Evolutionary conservation across 1,139 yeast genomes (phyloP).

Genomic region (Geotrichum histeridarum): DNA sequence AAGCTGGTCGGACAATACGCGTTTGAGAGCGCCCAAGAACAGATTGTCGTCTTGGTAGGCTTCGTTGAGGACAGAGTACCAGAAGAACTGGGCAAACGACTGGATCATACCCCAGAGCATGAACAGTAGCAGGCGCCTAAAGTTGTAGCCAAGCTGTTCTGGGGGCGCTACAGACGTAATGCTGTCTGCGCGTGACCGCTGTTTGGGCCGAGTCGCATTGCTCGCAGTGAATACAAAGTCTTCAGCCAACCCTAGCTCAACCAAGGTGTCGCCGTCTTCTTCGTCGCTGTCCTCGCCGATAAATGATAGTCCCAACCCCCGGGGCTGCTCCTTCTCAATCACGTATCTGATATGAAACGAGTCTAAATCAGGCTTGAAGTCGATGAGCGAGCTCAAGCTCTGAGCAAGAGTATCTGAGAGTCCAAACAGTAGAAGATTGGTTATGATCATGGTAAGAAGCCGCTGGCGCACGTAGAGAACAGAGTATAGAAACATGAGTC

Average conservation of each 20-base stretch:
- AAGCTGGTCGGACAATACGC: constrained; percentile 85
- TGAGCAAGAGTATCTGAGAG: constrained; percentile 90
- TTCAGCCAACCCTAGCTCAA: constrained; percentile 34
- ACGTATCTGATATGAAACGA: constrained; percentile 27
- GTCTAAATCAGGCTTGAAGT: constrained; percentile 28
- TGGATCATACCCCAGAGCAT: constrained; percentile 77
- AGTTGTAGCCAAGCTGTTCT: constrained; percentile 45
- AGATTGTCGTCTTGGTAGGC: constrained; percentile 73
- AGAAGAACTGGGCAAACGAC: constrained; percentile 78
- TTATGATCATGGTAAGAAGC: constrained; percentile 70
- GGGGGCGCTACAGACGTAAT: constrained; percentile 29
- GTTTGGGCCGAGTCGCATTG: constrained; percentile 13
- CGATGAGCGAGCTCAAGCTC: constrained; percentile 42
- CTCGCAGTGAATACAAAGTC: constrained; percentile 24
- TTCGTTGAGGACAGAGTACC: constrained; percentile 79
- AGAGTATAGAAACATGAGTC: constrained; percentile 35
- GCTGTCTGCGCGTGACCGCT: constrained; percentile 35
- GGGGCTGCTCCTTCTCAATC: constrained; percentile 27
- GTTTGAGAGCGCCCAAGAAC: constrained; percentile 72
- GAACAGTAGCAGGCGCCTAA: constrained; percentile 70
- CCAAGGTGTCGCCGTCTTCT: constrained; percentile 31
- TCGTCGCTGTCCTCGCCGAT: constrained; percentile 5
- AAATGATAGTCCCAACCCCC: neutral
- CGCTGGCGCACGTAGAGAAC: constrained; percentile 63
- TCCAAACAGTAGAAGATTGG: constrained; percentile 78